These are phyloP conservation scores for Stromatinia cepivora DNA, from an alignment of 2,329 filamentous ascomycete genomes.

Conservation along the genomic window DNA sequence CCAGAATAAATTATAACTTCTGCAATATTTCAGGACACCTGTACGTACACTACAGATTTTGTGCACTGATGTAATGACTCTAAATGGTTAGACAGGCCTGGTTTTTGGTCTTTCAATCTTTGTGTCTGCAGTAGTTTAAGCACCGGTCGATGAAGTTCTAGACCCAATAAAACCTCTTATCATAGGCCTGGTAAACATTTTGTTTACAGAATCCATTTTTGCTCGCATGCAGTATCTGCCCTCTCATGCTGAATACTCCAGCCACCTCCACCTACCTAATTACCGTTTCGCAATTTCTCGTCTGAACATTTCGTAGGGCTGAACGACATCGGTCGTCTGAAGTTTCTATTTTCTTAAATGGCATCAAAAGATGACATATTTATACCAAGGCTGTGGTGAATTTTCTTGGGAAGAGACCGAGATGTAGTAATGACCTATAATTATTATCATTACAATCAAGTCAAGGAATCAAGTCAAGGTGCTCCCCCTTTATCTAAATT, in stretches of 20 bases:
- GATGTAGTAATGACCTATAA: not conserved
- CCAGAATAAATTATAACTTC: not conserved
- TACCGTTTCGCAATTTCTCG: not conserved
- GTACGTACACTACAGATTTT: not conserved
- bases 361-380: not conserved
- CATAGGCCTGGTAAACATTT: not conserved
- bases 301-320: not conserved
- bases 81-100: not conserved
- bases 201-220: too few relatives aligned
- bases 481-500: not conserved
- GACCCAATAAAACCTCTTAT: not conserved
- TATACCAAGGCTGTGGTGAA: too few relatives aligned
- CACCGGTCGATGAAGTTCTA: too few relatives aligned
- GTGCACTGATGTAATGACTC: not conserved
- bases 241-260: not conserved
- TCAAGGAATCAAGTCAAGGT: not conserved
- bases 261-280: not conserved
- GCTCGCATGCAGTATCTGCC: not conserved
- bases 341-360: not conserved
- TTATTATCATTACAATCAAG: not conserved
- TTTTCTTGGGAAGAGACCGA: not conserved
- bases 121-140: not conserved
- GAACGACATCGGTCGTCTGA: not conserved
- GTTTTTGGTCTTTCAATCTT: not conserved
- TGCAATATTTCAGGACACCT: not conserved